Conservation (phyloP, 768 basidiomycete species). For the Xerocomus spinulosus region DNA sequence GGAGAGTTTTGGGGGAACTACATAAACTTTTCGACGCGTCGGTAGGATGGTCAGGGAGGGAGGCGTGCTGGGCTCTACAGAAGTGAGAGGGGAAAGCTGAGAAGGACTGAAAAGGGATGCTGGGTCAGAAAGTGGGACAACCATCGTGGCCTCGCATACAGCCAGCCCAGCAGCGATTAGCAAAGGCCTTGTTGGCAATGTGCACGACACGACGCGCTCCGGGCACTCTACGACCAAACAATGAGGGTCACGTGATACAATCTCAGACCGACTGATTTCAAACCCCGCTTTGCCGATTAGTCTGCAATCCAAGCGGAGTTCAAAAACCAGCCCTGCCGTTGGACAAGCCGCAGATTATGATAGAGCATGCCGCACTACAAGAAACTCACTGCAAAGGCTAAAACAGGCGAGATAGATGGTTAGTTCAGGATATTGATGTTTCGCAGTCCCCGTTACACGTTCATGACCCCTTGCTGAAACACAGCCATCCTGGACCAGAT, state of each 20-base stretch:
- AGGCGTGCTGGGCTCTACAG: slow-evolving; percentile 6
- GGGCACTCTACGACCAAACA: background rate
- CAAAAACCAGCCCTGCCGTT: background rate
- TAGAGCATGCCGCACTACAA: slow-evolving; percentile 58
- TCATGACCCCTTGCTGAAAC: background rate
- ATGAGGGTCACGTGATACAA: background rate
- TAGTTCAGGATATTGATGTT: slow-evolving; percentile 26
- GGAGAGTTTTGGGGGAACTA: slow-evolving; percentile 37
- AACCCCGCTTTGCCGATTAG: background rate
- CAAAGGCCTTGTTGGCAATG: background rate
- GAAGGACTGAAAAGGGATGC: slow-evolving; percentile 14
- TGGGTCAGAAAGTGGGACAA: slow-evolving; percentile 6
- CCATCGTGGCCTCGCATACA: background rate
- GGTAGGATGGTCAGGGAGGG: slow-evolving; percentile 3
- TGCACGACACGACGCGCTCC: slow-evolving; percentile 8
- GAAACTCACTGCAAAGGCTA: slow-evolving; percentile 47
- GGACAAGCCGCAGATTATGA: slow-evolving; percentile 59
- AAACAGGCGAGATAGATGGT: slow-evolving; percentile 85
- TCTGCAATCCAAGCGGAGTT: background rate
- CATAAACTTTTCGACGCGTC: slow-evolving; percentile 25
- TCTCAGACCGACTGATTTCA: too few species aligned
- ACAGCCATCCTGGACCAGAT: slow-evolving; percentile 82
- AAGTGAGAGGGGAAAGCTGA: slow-evolving; percentile 13
- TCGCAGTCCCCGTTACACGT: background rate
- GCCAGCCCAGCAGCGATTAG: background rate